These are phyloP conservation scores for Pseudogymnoascus sp. DNA, from an alignment of 2,329 filamentous ascomycete genomes.

Conservation along the genomic window DNA sequence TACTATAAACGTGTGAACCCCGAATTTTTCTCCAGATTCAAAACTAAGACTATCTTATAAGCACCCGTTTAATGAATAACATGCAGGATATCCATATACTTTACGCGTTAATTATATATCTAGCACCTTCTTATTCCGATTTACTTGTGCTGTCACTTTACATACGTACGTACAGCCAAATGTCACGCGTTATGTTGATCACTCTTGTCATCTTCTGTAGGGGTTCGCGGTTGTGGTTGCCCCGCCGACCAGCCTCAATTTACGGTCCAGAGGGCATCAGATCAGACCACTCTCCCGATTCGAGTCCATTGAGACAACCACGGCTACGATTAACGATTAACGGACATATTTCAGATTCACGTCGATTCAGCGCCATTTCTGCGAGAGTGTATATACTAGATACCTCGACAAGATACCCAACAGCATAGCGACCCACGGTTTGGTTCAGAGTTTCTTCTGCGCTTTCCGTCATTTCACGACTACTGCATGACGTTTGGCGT, in stretches of 20 bases:
- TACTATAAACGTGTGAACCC: conserved; percentile 4
- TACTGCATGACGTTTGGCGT: conserved; percentile 7
- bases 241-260: conserved; percentile 3
- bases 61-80: not conserved
- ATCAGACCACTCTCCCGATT: not conserved
- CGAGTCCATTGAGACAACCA: not conserved
- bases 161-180: not conserved
- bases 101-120: not conserved
- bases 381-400: not conserved
- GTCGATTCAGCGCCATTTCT: not conserved
- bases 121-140: not conserved
- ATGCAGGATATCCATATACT: not conserved
- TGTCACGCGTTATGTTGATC: conserved; percentile 2
- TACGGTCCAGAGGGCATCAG: conserved; percentile 5
- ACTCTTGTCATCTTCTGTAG: not conserved
- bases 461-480: not conserved
- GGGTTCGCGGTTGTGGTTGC: not conserved
- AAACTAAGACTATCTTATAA: not conserved
- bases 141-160: not conserved
- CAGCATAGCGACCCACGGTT: conserved; percentile 5
- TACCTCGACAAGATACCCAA: not conserved
- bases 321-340: conserved; percentile 6
- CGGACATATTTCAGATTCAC: not conserved
- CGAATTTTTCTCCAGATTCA: not conserved
- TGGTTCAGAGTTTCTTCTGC: not conserved